Percentiles rank a stretch among this genome's conserved stretches.
Evolutionary conservation across 768 basidiomycete species (phyloP).

Genomic region (Mycena olivaceomarginata): DNA sequence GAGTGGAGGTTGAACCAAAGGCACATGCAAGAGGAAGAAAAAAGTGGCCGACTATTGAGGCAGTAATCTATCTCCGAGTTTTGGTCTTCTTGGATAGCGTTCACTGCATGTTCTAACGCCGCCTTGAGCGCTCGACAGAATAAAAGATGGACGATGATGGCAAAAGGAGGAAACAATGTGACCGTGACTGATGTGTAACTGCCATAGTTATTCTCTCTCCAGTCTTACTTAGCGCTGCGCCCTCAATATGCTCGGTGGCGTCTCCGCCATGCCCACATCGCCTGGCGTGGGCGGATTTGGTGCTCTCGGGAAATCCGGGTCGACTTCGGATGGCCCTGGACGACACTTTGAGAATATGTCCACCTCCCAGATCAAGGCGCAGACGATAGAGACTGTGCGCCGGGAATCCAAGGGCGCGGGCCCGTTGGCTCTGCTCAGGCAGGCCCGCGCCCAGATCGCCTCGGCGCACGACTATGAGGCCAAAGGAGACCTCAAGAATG

Average conservation of each 20-base stretch:
- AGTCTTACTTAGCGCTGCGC: constrained; percentile 18
- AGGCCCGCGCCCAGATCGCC: constrained; percentile 75
- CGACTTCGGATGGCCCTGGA: constrained; percentile 40
- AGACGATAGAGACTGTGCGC: constrained; percentile 66
- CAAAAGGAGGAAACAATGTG: not conserved
- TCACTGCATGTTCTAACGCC: too few species aligned
- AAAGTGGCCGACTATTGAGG: too few species aligned
- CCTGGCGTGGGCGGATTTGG: constrained; percentile 52
- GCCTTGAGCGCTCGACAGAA: too few species aligned
- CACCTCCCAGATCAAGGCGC: constrained; percentile 65
- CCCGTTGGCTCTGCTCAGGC: constrained; percentile 75
- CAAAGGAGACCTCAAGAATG: constrained; percentile 76
- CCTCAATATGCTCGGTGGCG: constrained; percentile 45
- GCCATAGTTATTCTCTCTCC: not conserved
- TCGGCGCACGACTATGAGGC: constrained; percentile 72
- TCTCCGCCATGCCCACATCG: constrained; percentile 52
- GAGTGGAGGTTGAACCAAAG: constrained; percentile 55
- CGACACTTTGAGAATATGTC: constrained; percentile 59
- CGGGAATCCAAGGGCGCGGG: constrained; percentile 76
- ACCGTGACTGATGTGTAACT: not conserved
- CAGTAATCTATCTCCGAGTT: too few species aligned
- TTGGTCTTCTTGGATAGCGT: too few species aligned
- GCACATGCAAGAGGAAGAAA: too few species aligned
- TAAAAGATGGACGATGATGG: too few species aligned
- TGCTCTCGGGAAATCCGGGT: constrained; percentile 44